Evolutionary conservation across 2,329 filamentous ascomycete species (phyloP).

Genomic region (Shiraia bambusicola): DNA sequence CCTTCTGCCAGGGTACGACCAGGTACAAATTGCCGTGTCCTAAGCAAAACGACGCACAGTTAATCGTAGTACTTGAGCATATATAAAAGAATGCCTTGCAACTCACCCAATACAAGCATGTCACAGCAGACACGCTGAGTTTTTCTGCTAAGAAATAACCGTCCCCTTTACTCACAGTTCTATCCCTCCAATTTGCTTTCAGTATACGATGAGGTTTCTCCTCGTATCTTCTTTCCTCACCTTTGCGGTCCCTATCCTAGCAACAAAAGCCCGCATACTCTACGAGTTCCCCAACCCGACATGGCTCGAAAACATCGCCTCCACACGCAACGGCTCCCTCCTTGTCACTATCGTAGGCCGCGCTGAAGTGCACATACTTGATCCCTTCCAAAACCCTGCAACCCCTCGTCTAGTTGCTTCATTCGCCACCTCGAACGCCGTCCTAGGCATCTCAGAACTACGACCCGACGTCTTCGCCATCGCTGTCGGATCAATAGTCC

Average conservation of each 20-base stretch:
- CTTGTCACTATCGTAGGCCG: conserved; percentile 36
- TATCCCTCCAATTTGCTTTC: too few relatives aligned
- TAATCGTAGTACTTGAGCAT: too few relatives aligned
- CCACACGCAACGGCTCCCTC: conserved; percentile 42
- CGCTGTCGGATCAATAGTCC: conserved; percentile 18
- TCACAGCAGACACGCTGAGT: too few relatives aligned
- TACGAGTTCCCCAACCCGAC: conserved; percentile 29
- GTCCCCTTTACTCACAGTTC: too few relatives aligned
- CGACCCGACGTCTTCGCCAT: conserved; percentile 39
- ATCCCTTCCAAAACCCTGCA: conserved; percentile 26
- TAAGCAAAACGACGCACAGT: too few relatives aligned
- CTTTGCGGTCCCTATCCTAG: conserved; percentile 1
- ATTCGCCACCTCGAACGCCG: conserved; percentile 24
- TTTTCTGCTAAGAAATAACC: too few relatives aligned
- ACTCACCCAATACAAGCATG: too few relatives aligned
- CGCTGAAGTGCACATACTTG: conserved; percentile 39
- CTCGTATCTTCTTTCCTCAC: neutral
- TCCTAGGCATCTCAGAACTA: conserved; percentile 44
- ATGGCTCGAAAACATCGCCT: conserved; percentile 44
- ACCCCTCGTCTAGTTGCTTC: conserved; percentile 26
- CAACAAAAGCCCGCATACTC: conserved; percentile 12
- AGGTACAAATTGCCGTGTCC: too few relatives aligned
- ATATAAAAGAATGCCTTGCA: too few relatives aligned
- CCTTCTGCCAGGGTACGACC: too few relatives aligned
- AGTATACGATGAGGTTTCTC: conserved; percentile 3